These are phyloP conservation scores for Onygenales sp. DNA, from an alignment of 2,329 filamentous ascomycete genomes.

Conservation along the genomic window DNA sequence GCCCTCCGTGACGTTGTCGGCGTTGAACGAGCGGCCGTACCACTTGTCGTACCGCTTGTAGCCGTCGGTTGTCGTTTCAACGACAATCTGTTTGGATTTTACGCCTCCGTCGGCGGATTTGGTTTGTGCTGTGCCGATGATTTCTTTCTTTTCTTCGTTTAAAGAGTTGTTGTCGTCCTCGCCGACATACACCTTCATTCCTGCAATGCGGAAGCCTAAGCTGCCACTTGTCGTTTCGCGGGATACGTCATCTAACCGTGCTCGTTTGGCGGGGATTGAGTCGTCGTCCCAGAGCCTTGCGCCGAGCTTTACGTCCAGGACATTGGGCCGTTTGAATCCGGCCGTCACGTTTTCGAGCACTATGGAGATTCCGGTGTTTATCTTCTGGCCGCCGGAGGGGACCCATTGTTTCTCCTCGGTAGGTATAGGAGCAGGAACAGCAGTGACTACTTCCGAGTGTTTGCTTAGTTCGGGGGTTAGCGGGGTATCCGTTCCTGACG, in stretches of 20 bases:
- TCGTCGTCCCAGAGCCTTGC: constrained; percentile 73
- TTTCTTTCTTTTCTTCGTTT: constrained; percentile 18
- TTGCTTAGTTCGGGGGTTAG: constrained; percentile 13
- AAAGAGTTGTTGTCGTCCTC: constrained; percentile 14
- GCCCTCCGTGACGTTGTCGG: constrained; percentile 46
- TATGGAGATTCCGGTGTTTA: constrained; percentile 69
- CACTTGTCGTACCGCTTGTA: constrained; percentile 56
- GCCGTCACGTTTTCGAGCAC: constrained; percentile 76
- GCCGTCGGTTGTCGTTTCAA: constrained; percentile 35
- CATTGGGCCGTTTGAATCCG: constrained; percentile 76
- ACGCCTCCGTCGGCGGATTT: constrained; percentile 43
- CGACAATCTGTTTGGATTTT: constrained; percentile 32
- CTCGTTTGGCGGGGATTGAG: constrained; percentile 48
- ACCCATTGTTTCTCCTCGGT: constrained; percentile 27
- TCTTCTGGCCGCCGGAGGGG: constrained; percentile 49
- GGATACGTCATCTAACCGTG: constrained; percentile 50
- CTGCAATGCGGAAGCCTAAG: constrained; percentile 55
- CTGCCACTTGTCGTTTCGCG: constrained; percentile 49
- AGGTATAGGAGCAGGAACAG: constrained; percentile 15
- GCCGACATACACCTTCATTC: constrained; percentile 51
- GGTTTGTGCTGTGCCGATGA: constrained; percentile 28
- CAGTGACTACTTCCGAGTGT: constrained; percentile 17
- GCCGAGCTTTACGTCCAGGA: constrained; percentile 89
- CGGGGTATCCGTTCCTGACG: constrained; percentile 10
- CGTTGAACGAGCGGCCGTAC: constrained; percentile 52